phyloP scores from a whole-genome alignment of 179 eudicot species.

The Beta macrorhiza region DNA sequence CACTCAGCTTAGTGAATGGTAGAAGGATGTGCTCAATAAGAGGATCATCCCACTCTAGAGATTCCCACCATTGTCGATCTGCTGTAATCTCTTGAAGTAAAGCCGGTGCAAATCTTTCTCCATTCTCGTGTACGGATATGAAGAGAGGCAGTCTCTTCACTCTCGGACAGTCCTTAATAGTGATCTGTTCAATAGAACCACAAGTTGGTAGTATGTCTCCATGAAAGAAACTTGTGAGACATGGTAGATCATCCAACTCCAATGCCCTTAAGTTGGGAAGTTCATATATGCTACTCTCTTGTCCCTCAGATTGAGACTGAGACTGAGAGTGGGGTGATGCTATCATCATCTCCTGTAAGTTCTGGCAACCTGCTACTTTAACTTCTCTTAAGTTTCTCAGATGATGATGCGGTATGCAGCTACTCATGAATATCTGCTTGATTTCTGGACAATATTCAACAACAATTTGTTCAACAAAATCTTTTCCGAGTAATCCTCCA shows the following conservation, averaged over 20 bases:
- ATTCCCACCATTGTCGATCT: conserved; percentile 22
- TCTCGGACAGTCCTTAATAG: conserved; percentile 16
- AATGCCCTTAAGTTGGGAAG: conserved; percentile 24
- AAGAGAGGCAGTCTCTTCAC: conserved; percentile 10
- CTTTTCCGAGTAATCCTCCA: conserved; percentile 15
- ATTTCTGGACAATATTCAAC: conserved; percentile 27
- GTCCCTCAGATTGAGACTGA: background rate
- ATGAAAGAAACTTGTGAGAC: conserved; percentile 17
- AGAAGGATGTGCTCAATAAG: conserved; percentile 15
- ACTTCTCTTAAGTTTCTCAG: conserved; percentile 25
- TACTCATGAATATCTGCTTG: conserved; percentile 12
- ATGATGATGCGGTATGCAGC: background rate
- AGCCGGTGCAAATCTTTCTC: background rate
- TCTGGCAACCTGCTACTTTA: conserved; percentile 19
- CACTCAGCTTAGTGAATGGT: conserved; percentile 15
- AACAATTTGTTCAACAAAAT: conserved; percentile 9
- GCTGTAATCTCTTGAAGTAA: conserved; percentile 17
- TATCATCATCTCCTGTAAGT: conserved; percentile 19
- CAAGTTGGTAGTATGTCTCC: conserved; percentile 13
- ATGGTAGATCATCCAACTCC: conserved; percentile 26
- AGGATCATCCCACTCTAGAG: conserved; percentile 17
- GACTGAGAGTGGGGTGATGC: conserved; percentile 6
- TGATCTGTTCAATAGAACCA: conserved; percentile 15
- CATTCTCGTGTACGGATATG: background rate
- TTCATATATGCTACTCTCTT: conserved; percentile 7